Evolutionary conservation across 1,284 basidiomycete species (phyloP).

Genomic region (Ceratobasidium theobromae): DNA sequence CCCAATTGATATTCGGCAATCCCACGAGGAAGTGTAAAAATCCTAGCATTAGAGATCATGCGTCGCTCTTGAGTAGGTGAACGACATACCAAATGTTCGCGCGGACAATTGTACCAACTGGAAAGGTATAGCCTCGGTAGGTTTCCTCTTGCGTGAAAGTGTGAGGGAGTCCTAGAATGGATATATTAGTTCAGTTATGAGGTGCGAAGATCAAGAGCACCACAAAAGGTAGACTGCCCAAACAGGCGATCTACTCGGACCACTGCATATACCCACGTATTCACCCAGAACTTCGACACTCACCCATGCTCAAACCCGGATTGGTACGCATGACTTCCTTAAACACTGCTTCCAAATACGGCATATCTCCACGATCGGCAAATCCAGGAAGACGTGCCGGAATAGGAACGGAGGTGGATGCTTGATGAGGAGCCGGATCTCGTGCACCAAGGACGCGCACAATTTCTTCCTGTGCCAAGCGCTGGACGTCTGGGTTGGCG

Average conservation of each 20-base stretch:
- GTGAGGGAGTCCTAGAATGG: conserved; percentile 18
- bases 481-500: conserved; percentile 48
- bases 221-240: neutral
- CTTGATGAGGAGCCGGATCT: neutral
- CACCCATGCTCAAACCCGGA: conserved; percentile 25
- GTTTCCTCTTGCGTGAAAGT: conserved; percentile 13
- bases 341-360: conserved; percentile 51
- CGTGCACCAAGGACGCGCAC: conserved; percentile 47
- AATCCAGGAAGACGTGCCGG: conserved; percentile 49
- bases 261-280: neutral
- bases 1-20: neutral
- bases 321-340: conserved; percentile 48
- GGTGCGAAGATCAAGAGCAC: no score
- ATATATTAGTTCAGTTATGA: conserved; percentile 1
- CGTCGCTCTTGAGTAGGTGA: neutral
- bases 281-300: neutral
- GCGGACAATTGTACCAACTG: conserved; percentile 8
- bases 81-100: conserved; percentile 20
- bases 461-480: conserved; percentile 50
- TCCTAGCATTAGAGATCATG: neutral
- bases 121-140: conserved; percentile 14
- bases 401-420: neutral
- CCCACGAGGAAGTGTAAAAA: neutral
- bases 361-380: conserved; percentile 48
- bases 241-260: no score